phyloP scores from a whole-genome alignment of 257 asterid species.

The Solanum verrucosum region DNA sequence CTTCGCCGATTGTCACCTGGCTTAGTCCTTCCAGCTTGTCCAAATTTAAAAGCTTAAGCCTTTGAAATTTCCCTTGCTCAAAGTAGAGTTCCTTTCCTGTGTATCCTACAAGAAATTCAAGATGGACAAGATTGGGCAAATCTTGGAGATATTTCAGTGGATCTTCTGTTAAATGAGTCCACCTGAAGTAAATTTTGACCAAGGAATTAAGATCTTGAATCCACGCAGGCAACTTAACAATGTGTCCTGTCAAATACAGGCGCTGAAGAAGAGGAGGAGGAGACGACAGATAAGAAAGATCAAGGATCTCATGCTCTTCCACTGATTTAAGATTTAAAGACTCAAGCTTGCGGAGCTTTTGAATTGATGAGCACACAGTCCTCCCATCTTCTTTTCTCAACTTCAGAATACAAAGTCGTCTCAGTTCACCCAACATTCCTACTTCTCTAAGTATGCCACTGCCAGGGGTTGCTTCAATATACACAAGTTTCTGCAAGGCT shows the following conservation, averaged over 20 bases:
- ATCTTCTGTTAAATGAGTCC: constrained; percentile 21
- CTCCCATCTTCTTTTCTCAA: constrained; percentile 22
- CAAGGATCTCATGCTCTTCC: constrained; percentile 18
- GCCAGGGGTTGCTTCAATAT: constrained; percentile 15
- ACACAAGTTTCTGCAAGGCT: constrained; percentile 14
- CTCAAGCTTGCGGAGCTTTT: constrained; percentile 14
- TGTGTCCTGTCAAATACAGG: constrained; percentile 13
- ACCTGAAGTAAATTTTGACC: constrained; percentile 14
- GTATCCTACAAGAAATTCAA: constrained; percentile 14
- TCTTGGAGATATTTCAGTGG: constrained; percentile 28
- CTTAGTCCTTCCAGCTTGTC: background rate
- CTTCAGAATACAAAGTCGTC: constrained; percentile 10
- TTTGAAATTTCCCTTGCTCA: constrained; percentile 11
- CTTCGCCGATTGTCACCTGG: constrained; percentile 1
- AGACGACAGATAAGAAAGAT: constrained; percentile 6
- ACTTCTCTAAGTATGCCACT: constrained; percentile 12
- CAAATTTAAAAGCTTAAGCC: background rate
- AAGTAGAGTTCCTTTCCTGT: constrained; percentile 6
- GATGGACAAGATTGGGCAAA: constrained; percentile 24
- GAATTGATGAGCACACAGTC: constrained; percentile 15
- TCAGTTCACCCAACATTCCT: constrained; percentile 11
- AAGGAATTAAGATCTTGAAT: constrained; percentile 13
- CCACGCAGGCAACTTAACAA: constrained; percentile 20
- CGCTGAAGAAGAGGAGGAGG: constrained; percentile 24
- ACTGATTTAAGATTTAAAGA: constrained; percentile 8